These are phyloP conservation scores for Alloascoidea hylecoeti DNA, from an alignment of 805 yeast genomes.

Conservation along the genomic window DNA sequence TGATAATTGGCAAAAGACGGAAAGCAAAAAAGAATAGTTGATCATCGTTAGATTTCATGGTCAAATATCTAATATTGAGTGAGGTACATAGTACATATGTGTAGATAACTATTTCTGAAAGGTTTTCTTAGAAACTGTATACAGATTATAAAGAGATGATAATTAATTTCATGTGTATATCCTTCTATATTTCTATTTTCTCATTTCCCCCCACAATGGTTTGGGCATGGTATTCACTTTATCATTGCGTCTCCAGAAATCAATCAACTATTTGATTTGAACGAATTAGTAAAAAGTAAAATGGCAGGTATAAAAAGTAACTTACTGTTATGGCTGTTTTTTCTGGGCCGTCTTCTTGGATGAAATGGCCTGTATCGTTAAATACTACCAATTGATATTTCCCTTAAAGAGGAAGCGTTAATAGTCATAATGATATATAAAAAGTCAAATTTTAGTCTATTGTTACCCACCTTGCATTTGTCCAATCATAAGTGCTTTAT, in stretches of 20 bases:
- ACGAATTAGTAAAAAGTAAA: neutral
- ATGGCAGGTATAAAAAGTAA: slow-evolving; percentile 15
- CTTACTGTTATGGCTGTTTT: slow-evolving; percentile 39
- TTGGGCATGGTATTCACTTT: neutral
- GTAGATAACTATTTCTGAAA: too few relatives aligned
- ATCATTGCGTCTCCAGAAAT: slow-evolving; percentile 20
- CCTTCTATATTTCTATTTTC: slow-evolving; percentile 2
- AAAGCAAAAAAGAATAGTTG: too few relatives aligned
- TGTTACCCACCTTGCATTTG: slow-evolving; percentile 84
- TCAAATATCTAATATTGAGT: too few relatives aligned
- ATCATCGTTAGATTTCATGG: too few relatives aligned
- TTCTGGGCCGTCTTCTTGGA: slow-evolving; percentile 83
- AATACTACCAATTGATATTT: slow-evolving; percentile 80
- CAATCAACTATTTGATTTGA: slow-evolving; percentile 8
- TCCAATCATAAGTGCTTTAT: slow-evolving; percentile 76
- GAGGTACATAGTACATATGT: too few relatives aligned
- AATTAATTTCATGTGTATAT: neutral
- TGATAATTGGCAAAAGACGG: slow-evolving; percentile 3
- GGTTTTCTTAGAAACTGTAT: too few relatives aligned
- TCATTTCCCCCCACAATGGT: neutral
- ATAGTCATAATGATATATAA: neutral
- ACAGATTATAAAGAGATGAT: too few relatives aligned
- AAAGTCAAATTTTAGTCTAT: neutral
- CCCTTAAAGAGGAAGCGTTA: neutral
- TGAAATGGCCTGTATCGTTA: slow-evolving; percentile 75